These are phyloP conservation scores for Prunus armeniaca DNA, from an alignment of 306 rosid genomes.

Conservation along the genomic window DNA sequence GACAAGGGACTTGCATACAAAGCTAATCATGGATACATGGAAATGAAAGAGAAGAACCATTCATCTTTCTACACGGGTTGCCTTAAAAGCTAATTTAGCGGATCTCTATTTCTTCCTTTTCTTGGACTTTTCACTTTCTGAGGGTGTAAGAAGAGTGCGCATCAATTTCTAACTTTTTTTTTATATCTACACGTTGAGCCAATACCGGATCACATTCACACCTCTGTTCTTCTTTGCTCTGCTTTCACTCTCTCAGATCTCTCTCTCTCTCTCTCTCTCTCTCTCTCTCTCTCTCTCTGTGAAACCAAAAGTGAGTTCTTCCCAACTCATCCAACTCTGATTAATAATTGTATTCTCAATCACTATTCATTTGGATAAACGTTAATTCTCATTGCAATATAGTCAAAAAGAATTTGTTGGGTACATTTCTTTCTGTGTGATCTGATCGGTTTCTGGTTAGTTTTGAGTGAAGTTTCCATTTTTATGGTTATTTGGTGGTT, in stretches of 20 bases:
- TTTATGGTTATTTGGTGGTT: background rate
- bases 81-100: background rate
- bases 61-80: background rate
- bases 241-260: slow-evolving; percentile 7
- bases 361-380: background rate
- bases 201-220: slow-evolving; percentile 28
- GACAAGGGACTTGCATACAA: background rate
- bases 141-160: background rate
- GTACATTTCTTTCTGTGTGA: background rate
- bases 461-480: background rate
- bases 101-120: slow-evolving; percentile 12
- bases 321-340: background rate
- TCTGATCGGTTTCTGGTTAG: background rate
- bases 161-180: background rate
- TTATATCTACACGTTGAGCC: background rate
- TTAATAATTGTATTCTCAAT: background rate
- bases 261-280: slow-evolving; percentile 12
- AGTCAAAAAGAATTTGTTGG: background rate
- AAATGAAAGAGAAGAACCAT: background rate
- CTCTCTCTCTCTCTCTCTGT: slow-evolving; percentile 7
- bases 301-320: slow-evolving; percentile 8
- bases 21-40: background rate
- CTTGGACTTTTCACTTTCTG: background rate
- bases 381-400: background rate
- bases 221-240: slow-evolving; percentile 3